Base-by-base conservation (phyloP, 1,139 yeast species). In the Petasospora fabianii region DNA sequence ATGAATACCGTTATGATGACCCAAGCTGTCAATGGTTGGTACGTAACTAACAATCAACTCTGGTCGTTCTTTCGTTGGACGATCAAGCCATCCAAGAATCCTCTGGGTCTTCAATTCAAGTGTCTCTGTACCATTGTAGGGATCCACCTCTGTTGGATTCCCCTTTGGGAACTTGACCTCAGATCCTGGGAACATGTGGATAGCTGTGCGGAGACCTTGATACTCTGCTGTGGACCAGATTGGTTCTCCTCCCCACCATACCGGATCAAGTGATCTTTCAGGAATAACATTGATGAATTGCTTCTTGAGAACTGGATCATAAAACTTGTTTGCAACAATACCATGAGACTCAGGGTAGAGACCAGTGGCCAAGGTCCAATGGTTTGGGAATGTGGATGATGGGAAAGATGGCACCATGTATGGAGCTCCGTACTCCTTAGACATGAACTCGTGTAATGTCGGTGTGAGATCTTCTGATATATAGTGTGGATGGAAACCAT, bases 101-200 rank as follows among this genome's bases (percentile, higher is more conserved):
- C 83, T 61, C 21, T 68, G 69, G 0, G 71, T 68, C 58, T 88
- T 88, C 2, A 65, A 54, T 5, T 74, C 67, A 19, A 87, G 64
- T 2, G 71, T 50, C 58, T 85, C 95, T 3, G 77, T 62, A 2
- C 77, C 79, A 53, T 86, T 80, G 61, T 72, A 88, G 42, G 64
- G 62, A 52, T 83, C 92, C 27, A 77, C 55, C 46, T 61, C 65
- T 42, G 56, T 58, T 24, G 62, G 64, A 46, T 42, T 56, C 13
- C 56, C 61, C 19, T 43, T 55, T 27, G 42, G 48, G 36, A 77
- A 68, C 38, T 69, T 72, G 4, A 82, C 94, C 53, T 86, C 95
- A 45, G 88, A 80, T 1, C 96, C 96, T 0, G 97, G 96, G 95
- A 95, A 88, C 96, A 88, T 87, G 59, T 88, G 96, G n/a, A 86